Evolutionary conservation across 352 stramenopile species (phyloP), one percentile per base, ranked within the genome.

Genomic region (Phytopythium oedochilum): DNA sequence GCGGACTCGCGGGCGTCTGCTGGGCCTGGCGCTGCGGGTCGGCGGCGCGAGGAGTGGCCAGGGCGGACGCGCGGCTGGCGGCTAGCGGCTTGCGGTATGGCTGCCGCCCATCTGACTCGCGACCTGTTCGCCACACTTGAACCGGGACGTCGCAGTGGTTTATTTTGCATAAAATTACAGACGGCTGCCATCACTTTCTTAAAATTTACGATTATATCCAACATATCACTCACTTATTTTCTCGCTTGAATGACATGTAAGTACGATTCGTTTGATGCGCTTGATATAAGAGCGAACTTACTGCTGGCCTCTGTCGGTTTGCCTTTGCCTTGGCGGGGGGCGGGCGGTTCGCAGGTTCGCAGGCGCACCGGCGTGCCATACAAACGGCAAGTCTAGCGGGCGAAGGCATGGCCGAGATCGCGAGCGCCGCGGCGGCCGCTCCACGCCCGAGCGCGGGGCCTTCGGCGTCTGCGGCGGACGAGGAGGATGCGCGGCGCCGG

Each of bases 401-500:
- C 15, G 42, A 32, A 29, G 23, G 12, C 31, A 53, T 53, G 47
- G 47, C 47, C 9, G 47, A 53, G 47, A 53, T 53, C 29, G 46
- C 29, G 46, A 46, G 20, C 14, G 22, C 40, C 23, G 26, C 42
- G 18, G 6, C 38, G 38, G 12, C 38, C 9, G 5, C 38, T 14
- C 20, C 38, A 2, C 38, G n/a, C n/a, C 17, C 38, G 1, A 9
- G n/a, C n/a, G 38, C n/a, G 35, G 15, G 4, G 7, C 12, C 15
- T 14, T 2, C n/a, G 18, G 5, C 23, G 17, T 46, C 60, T 17
- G 60, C 61, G n/a, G n/a, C n/a, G n/a, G n/a, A n/a, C n/a, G 53
- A 65, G 36, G 66, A 77, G 18, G 72, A 85, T 14, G 57, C 60
- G 10, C 60, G 68, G 32, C 73, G 66, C 35, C 69, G 71, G 25